Base-by-base conservation (phyloP, 2,329 filamentous ascomycete species). In the Myriosclerotinia scirpicola region DNA sequence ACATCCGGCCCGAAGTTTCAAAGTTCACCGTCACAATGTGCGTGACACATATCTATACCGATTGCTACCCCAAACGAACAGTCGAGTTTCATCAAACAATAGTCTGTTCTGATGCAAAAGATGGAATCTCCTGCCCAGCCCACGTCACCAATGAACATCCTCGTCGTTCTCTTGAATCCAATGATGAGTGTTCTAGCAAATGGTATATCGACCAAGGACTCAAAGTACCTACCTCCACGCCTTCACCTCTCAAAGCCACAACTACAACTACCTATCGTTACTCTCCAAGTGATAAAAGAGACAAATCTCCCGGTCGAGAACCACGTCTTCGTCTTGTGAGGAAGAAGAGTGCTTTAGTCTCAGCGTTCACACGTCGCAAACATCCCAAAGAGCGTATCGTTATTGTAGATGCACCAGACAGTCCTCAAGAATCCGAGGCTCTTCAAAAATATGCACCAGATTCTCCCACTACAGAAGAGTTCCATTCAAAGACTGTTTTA, bases 1-100 rank as follows among this genome's bases (percentile, higher is more conserved):
- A 54, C 36, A 65, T 53, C 55, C 64, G 15, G 44, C 5, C 34
- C 54, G 9, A 60, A 65, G 36, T 36, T 22, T 40, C 46, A 61
- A 44, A 53, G 36, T 40, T 34, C 26, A 14, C 26, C 71, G 72
- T 73, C 78, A 80, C 77, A 59, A 85, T 85, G 83, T 85, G 83
- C 76, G 79, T 79, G 69, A 81, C 79, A 68, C 78, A 82, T 71
- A 69, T 81, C 61, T 82, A 79, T 77, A 77, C 80, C 44, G 80
- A 81, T 73, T 73, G 80, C 72, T 80, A 80, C 77, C 78, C 81
- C 4, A 81, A 81, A 67, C 78, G 76, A 59, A 73, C 75, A 60
- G 71, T 73, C 46, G 76, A 77, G 59, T 78, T 79, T 65, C 74
- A 76, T 8, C 73, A 77, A 42, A 72, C 71, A 11, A 74, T 78